Percentiles rank a stretch among this genome's conserved stretches.
phyloP scores from a whole-genome alignment of 257 asterid genomes.

The Lavandula angustifolia region DNA sequence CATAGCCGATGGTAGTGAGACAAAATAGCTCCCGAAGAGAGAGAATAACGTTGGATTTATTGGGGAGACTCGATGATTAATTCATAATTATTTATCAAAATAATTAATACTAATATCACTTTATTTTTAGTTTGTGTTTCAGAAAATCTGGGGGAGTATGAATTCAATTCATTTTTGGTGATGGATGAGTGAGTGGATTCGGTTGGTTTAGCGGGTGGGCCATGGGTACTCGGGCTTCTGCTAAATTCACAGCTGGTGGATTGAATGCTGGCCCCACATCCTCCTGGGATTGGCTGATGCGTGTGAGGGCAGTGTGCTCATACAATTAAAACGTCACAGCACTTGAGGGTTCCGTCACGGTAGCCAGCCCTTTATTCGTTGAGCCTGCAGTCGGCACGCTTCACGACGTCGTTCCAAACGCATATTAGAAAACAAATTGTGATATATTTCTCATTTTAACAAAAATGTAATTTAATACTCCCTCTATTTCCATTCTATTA shows the following conservation, averaged over 20 bases:
- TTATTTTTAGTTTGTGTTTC: background rate
- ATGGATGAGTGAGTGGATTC: constrained; percentile 40
- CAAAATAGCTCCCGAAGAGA: constrained; percentile 19
- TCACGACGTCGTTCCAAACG: constrained; percentile 33
- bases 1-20: constrained; percentile 38
- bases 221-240: constrained; percentile 29
- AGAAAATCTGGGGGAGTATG: background rate
- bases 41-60: constrained; percentile 40
- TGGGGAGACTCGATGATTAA: background rate
- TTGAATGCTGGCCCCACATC: constrained; percentile 28
- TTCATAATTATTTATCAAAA: background rate
- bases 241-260: constrained; percentile 37
- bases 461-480: too few relatives aligned
- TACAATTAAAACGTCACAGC: constrained; percentile 11
- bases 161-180: background rate
- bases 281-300: constrained; percentile 9
- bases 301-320: constrained; percentile 27
- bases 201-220: constrained; percentile 40
- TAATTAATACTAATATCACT: too few relatives aligned
- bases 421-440: too few relatives aligned
- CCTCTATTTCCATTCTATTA: too few relatives aligned
- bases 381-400: constrained; percentile 17
- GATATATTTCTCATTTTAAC: too few relatives aligned
- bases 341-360: constrained; percentile 30
- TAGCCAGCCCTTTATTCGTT: constrained; percentile 13